These are phyloP conservation scores for Boletus fagicola DNA, from an alignment of 768 basidiomycete species.

Conservation along the genomic window DNA sequence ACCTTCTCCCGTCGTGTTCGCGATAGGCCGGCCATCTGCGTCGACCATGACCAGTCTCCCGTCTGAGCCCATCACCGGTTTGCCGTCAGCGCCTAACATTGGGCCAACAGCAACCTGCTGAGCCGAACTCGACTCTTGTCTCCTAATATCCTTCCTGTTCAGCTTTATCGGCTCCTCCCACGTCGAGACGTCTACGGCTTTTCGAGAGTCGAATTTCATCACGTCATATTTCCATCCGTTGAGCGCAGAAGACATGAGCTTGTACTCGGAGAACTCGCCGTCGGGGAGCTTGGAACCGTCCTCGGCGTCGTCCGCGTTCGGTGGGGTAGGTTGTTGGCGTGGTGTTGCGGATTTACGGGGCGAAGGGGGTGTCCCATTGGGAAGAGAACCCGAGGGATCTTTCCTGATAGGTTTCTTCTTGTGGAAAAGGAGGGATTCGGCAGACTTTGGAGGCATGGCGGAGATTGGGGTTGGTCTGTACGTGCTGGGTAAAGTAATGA, in stretches of 20 bases:
- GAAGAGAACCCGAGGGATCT: conserved; percentile 12
- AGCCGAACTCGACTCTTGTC: conserved; percentile 39
- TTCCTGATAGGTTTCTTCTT: conserved; percentile 52
- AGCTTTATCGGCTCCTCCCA: conserved; percentile 81
- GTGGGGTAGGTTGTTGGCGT: conserved; percentile 40
- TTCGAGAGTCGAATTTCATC: conserved; percentile 85
- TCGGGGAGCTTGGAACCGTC: conserved; percentile 58
- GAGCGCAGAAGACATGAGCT: conserved; percentile 72
- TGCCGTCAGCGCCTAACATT: conserved; percentile 81
- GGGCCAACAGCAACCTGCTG: conserved; percentile 58
- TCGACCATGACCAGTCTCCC: conserved; percentile 82
- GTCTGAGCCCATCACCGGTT: conserved; percentile 75
- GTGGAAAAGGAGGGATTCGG: conserved; percentile 60
- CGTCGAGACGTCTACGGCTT: conserved; percentile 61
- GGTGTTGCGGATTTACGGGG: conserved; percentile 39
- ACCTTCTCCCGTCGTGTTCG: conserved; percentile 32
- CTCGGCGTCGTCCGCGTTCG: conserved; percentile 46
- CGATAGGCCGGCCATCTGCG: conserved; percentile 70
- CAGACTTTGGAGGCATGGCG: conserved; percentile 31
- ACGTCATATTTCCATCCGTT: conserved; percentile 92
- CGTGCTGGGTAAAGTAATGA: not conserved
- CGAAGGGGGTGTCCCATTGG: conserved; percentile 21
- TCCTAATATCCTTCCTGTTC: conserved; percentile 79
- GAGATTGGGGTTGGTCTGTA: not conserved
- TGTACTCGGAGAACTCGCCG: conserved; percentile 71